Base-by-base conservation (phyloP, 2,329 filamentous ascomycete genomes). In the Aspergillus fumigatus region DNA sequence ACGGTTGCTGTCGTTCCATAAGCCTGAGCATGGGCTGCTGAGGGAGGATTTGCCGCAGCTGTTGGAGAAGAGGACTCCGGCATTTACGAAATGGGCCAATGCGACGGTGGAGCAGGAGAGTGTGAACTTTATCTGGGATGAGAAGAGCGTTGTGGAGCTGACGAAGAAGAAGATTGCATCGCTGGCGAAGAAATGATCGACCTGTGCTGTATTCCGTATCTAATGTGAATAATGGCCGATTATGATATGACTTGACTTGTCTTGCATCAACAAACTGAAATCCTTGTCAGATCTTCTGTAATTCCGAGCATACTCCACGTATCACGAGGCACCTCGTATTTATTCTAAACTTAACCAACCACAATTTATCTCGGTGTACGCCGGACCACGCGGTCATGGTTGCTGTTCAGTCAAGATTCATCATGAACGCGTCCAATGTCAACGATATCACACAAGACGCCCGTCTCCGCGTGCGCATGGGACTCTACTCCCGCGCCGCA, bases 71-170 rank as follows among this genome's bases (percentile, higher is more conserved):
- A 77, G 78, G 55, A 75, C 87, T n/a, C 88, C 88, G 1, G 82
- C 81, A 55, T 90, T 89, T 69, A 80, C 80, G 67, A 84, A 81
- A 61, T 92, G 89, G 88, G 83, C 83, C 0, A 75, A 83, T 57
- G 81, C 79, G 1, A 81, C 88, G 2, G 71, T 80, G 4, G 76
- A 77, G 57, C 82, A 89, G 55, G 82, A 86, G 17, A 91, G 86
- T 62, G 88, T 93, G 17, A 84, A 78, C 0, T 79, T 75, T 50
- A 84, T 87, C 57, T 90, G 79, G 65, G 71, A 88, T 54, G 84
- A 84, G 72, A 71, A 80, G 58, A 60, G 38, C 0, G 70, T 82
- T 48, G 73, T 78, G 2, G 70, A 73, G 59, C 65, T 57, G 32
- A 78, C 73, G 6, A 79, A 77, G 67, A 69, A 67, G 48, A 82